A percentile compares a stretch with the other conserved stretches of the same genome.
Conservation (phyloP, 2,329 filamentous ascomycete species). For the Pyrenochaeta sp. region DNA sequence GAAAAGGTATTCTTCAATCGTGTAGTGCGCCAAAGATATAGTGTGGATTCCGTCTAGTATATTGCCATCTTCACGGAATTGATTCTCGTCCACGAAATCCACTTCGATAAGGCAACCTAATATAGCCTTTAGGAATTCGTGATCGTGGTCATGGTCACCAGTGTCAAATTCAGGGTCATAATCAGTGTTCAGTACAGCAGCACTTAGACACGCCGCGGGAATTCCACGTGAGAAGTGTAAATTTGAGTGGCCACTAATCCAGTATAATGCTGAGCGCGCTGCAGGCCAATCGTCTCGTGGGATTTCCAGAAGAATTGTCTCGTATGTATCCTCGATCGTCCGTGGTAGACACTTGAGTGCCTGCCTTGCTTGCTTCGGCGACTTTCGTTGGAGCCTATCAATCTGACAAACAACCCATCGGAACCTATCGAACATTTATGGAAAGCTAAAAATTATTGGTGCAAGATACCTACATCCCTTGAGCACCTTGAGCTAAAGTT, state of each 20-base stretch:
- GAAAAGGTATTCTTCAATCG: neutral
- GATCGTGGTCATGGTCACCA: neutral
- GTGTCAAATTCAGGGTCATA: neutral
- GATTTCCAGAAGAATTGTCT: neutral
- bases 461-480: neutral
- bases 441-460: too few relatives aligned
- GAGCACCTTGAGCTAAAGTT: neutral
- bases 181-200: neutral
- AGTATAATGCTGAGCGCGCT: neutral
- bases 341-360: neutral
- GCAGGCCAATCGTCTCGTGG: neutral
- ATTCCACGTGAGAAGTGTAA: neutral
- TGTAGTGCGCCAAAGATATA: neutral
- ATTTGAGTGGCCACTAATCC: neutral
- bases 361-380: neutral
- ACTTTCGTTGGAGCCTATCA: neutral
- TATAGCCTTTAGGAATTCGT: neutral
- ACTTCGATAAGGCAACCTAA: neutral
- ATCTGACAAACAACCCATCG: neutral
- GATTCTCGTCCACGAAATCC: neutral
- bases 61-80: neutral
- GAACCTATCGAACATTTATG: neutral
- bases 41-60: too few relatives aligned
- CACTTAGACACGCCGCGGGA: neutral
- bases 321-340: neutral